Conservation (phyloP, 2,329 filamentous ascomycete species). For the Neonectria coccinea region DNA sequence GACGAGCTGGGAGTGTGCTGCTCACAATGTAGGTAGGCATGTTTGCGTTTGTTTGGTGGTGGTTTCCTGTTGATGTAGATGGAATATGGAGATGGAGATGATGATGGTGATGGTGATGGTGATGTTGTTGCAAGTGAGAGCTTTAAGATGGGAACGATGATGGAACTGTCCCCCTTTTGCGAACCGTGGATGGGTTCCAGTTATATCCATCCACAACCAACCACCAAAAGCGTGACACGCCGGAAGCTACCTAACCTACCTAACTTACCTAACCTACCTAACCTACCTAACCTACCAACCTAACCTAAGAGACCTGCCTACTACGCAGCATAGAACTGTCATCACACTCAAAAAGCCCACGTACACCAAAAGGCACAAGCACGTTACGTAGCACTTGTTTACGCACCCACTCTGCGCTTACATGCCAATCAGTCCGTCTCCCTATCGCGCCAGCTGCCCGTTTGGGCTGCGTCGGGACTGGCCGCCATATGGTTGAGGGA, state of each 20-base stretch:
- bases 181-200: slow-evolving; percentile 36
- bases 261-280: slow-evolving; percentile 10
- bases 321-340: slow-evolving; percentile 6
- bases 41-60: slow-evolving; percentile 41
- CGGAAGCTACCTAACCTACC: slow-evolving; percentile 19
- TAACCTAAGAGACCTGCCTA: slow-evolving; percentile 18
- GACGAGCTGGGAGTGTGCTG: neutral
- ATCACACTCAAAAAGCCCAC: slow-evolving; percentile 4
- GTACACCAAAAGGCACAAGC: neutral
- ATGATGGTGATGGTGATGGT: slow-evolving; percentile 28
- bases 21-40: slow-evolving; percentile 70
- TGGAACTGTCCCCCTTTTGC: slow-evolving; percentile 10
- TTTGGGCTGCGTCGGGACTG: slow-evolving; percentile 13
- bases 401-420: slow-evolving; percentile 17
- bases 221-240: slow-evolving; percentile 42
- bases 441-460: slow-evolving; percentile 18
- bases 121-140: slow-evolving; percentile 33
- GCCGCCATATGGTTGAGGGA: slow-evolving; percentile 21
- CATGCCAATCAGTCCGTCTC: slow-evolving; percentile 1
- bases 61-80: slow-evolving; percentile 10
- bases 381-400: slow-evolving; percentile 12
- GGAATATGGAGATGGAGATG: slow-evolving; percentile 1
- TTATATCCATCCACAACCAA: slow-evolving; percentile 41
- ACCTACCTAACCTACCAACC: slow-evolving; percentile 1
- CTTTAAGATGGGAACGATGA: slow-evolving; percentile 20